Base-by-base conservation (phyloP, 495 filamentous ascomycete species). In the Pyronema domesticum region DNA sequence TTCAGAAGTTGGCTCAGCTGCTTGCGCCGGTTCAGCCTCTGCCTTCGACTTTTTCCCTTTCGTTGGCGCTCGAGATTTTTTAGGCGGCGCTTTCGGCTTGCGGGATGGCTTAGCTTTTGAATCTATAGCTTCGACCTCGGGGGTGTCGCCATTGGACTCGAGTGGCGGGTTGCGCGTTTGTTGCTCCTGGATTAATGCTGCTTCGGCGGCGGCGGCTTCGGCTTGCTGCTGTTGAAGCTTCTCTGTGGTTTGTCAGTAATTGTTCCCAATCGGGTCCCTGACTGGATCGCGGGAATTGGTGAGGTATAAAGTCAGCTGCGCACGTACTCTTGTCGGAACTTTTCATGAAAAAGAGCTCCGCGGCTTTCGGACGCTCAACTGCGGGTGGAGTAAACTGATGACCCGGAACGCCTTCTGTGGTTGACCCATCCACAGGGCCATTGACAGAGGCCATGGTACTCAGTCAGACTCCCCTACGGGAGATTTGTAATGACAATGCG, bases 291-390 rank as follows among this genome's bases (percentile, higher is more conserved):
- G n/a, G n/a, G n/a, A 19, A 10, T 19, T 1, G 9, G 45, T 23
- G 18, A 19, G 14, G 45, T 10, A 47, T 30, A 30, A 30, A 1
- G 23, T 30, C 5, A 30, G 1, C 23, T 30, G 45, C 8, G 17
- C 13, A 43, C 50, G 35, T 54, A 54, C 52, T 54, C 43, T 54
- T 54, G 8, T 54, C 52, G 7, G 42, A 54, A n/a, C 40, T 54
- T n/a, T 23, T 54, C 42, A 37, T 54, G 52, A 54, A 54, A 30
- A 54, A 54, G 9, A 13, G 33, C 8, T 51, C 18, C 3, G 48
- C 13, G 13, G 34, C 11, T 17, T 42, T 42, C 39, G 39, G 11
- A 2, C 11, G 11, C 11, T 17, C 39, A 17, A 17, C 15, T 13
- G 39, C 11, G 15, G 15, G 39, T 17, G 39, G 39, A 17, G 39